Evolutionary conservation across 306 rosid species (phyloP), one percentile per base, ranked within the genome.

Genomic region (Casuarina glauca): DNA sequence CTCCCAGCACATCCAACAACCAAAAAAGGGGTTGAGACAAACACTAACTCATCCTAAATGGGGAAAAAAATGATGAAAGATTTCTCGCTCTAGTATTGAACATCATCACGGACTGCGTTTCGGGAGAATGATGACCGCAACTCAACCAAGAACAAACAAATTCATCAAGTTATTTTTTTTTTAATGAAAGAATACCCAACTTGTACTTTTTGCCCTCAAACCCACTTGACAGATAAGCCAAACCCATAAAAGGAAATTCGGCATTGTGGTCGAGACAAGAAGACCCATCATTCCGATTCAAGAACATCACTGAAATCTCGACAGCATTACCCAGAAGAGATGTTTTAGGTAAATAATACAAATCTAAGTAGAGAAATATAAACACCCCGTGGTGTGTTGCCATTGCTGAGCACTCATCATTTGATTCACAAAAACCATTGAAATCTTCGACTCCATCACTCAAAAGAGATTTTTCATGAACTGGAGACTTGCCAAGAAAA

Each of bases 201-300:
- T 42, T 62, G 5, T 32, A 35, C 12, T 35, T 10, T 39, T 58
- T 62, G 20, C 20, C 71, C 71, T 3, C 3, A 3, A 17, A 5
- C 51, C 12, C 36, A 5, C 71, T 67, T 9, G 71, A 15, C 35
- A 7, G 6, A 42, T n/a, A 42, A 42, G 8, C 71, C 35, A 17
- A 67, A 42, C 35, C 50, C 51, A 67, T 17, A 3, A 12, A 48
- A 67, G 71, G 32, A 26, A 26, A 26, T 26, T 26, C 32, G 32
- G 32, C 32, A 26, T 26, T 26, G 66, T n/a, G 54, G 44, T 19
- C 52, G 3, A 71, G n/a, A 72, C 54, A 79, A 73, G 62, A 70
- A n/a, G 15, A 44, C 58, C 72, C 69, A 73, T 15, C 11, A 15
- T 32, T 43, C 57, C 35, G 9, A 70, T 5, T 1, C 3, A 5